Evolutionary conservation across 768 basidiomycete species (phyloP).

Genomic region (Termitomyces bulborhizus): DNA sequence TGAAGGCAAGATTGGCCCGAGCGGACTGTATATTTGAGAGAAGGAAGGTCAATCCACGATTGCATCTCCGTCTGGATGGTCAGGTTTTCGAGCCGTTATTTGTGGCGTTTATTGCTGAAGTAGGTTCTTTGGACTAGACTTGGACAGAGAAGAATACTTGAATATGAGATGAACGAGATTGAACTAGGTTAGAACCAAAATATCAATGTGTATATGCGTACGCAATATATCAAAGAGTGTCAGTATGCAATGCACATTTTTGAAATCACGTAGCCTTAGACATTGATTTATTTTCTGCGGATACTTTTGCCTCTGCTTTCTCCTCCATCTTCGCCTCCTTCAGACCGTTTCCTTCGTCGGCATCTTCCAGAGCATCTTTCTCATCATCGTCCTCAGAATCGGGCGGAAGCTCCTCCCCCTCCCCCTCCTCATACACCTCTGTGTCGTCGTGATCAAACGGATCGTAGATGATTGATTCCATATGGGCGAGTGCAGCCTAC

Average conservation of each 20-base stretch:
- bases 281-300: not conserved
- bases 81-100: no score
- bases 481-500: constrained; percentile 75
- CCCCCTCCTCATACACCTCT: not conserved
- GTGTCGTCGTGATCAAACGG: constrained; percentile 20
- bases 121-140: not conserved
- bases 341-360: not conserved
- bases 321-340: not conserved
- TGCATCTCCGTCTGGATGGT: no score
- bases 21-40: no score
- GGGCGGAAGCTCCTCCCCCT: constrained; percentile 3
- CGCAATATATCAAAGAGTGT: not conserved
- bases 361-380: constrained; percentile 1
- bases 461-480: constrained; percentile 78
- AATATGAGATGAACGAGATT: not conserved
- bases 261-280: not conserved
- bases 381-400: not conserved
- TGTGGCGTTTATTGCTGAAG: not conserved
- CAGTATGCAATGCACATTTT: not conserved
- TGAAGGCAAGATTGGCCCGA: no score
- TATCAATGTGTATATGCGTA: no score
- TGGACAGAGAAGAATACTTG: no score
- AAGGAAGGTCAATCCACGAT: not conserved
- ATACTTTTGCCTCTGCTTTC: not conserved
- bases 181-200: no score